A percentile compares a stretch with the other conserved stretches of the same genome.
phyloP scores from a whole-genome alignment of 2,329 filamentous ascomycete species.

The Setomelanomma holmii region DNA sequence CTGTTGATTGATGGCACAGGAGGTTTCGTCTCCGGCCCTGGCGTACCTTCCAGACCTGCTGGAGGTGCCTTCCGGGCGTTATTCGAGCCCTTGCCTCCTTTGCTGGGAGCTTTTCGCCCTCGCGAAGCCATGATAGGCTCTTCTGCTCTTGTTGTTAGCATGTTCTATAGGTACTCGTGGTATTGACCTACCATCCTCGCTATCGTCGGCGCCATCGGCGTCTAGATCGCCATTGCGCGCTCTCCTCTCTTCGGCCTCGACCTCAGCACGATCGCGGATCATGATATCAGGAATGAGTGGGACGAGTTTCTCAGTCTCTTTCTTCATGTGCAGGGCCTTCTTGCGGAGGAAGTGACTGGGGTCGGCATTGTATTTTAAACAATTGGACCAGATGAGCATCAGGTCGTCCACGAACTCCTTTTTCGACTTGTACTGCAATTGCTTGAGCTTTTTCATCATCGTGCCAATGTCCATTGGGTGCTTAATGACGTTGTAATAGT shows the following conservation, averaged over 20 bases:
- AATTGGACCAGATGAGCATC: conserved; percentile 96
- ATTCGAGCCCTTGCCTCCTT: conserved; percentile 71
- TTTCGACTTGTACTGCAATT: conserved; percentile 68
- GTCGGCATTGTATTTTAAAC: conserved; percentile 92
- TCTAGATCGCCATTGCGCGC: conserved; percentile 84
- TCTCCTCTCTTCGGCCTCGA: conserved; percentile 75
- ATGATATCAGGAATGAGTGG: conserved; percentile 92
- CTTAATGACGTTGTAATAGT: conserved; percentile 94
- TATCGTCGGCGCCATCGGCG: conserved; percentile 85
- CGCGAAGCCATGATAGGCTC: conserved; percentile 98
- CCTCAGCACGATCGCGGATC: conserved; percentile 89
- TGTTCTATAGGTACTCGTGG: too few species aligned
- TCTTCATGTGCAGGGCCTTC: conserved; percentile 95
- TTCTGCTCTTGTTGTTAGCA: conserved; percentile 33
- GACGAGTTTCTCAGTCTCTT: conserved; percentile 95
- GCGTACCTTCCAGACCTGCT: conserved; percentile 80
- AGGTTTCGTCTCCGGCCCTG: conserved; percentile 77
- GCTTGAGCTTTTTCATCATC: conserved; percentile 98
- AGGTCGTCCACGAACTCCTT: conserved; percentile 93
- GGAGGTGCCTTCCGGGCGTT: conserved; percentile 74
- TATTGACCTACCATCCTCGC: conserved; percentile 70
- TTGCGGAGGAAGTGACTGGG: conserved; percentile 85
- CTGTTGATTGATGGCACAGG: conserved; percentile 64
- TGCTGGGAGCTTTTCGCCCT: conserved; percentile 83
- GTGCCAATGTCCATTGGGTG: conserved; percentile 96